These are phyloP conservation scores for Euryodendron excelsum DNA, from an alignment of 148 eudicot species.

Conservation along the genomic window DNA sequence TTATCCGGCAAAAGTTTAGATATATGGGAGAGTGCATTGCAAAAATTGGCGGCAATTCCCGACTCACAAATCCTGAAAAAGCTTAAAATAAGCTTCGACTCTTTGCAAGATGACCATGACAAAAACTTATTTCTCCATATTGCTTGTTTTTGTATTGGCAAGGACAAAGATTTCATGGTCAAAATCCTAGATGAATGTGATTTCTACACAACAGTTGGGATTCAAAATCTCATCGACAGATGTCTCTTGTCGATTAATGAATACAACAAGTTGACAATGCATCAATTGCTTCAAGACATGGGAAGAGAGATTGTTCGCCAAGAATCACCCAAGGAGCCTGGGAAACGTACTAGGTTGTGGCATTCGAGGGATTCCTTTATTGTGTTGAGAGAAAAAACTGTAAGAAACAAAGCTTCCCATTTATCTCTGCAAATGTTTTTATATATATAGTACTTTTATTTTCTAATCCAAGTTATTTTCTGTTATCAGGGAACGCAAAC, in stretches of 20 bases:
- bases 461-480: neutral
- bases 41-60: slow-evolving; percentile 1
- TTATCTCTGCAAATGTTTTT: neutral
- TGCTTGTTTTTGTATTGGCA: slow-evolving; percentile 23
- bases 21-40: slow-evolving; percentile 10
- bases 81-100: slow-evolving; percentile 13
- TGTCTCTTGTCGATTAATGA: neutral
- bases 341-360: slow-evolving; percentile 7
- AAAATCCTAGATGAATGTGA: slow-evolving; percentile 9
- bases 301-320: slow-evolving; percentile 11
- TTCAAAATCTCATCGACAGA: slow-evolving; percentile 8
- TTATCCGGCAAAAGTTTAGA: slow-evolving; percentile 1
- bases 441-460: no score
- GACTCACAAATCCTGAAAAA: neutral
- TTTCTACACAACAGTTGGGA: slow-evolving; percentile 8
- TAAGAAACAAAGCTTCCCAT: neutral
- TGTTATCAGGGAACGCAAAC: neutral
- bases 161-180: neutral
- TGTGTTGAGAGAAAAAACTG: neutral
- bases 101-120: slow-evolving; percentile 20
- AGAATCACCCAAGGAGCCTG: neutral
- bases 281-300: slow-evolving; percentile 1
- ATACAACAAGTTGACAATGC: neutral
- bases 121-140: slow-evolving; percentile 19
- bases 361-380: neutral